Evolutionary conservation across 2,329 filamentous ascomycete genomes (phyloP).

Genomic region (Cryphonectria carpinicola): DNA sequence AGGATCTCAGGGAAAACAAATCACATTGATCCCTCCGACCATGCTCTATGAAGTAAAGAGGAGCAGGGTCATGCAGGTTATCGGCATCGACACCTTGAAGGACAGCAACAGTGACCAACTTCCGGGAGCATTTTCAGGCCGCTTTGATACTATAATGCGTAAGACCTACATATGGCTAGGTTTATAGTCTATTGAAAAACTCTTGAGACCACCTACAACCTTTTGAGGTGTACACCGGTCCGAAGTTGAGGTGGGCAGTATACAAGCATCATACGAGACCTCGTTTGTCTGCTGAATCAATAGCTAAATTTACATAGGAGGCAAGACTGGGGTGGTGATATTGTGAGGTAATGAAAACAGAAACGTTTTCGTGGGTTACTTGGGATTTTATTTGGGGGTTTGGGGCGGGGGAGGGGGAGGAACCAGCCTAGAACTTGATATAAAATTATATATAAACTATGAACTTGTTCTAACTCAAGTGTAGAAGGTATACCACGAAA

Average conservation of each 20-base stretch:
- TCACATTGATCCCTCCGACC: neutral
- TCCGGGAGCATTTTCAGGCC: neutral
- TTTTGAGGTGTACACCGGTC: neutral
- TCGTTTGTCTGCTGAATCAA: neutral
- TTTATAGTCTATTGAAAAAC: rapidly evolving
- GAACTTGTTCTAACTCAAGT: neutral
- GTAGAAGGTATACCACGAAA: neutral
- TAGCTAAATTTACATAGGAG: neutral
- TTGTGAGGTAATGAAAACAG: neutral
- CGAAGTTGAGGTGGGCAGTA: neutral
- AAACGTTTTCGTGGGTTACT: neutral
- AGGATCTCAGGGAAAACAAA: neutral
- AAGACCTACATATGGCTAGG: neutral
- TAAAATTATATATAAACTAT: neutral
- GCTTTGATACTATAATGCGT: neutral
- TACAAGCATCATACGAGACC: neutral
- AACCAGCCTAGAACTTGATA: neutral
- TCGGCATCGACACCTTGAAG: neutral
- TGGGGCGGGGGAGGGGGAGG: too few relatives aligned
- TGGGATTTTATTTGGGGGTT: too few relatives aligned
- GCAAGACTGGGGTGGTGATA: neutral
- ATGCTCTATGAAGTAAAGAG: neutral
- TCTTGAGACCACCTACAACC: neutral
- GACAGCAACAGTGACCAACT: neutral
- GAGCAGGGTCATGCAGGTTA: neutral